Percentiles rank a stretch among this genome's conserved stretches.
These are phyloP conservation scores for Aphanomyces invadans DNA, from an alignment of 352 stramenopile genomes.

Conservation along the genomic window DNA sequence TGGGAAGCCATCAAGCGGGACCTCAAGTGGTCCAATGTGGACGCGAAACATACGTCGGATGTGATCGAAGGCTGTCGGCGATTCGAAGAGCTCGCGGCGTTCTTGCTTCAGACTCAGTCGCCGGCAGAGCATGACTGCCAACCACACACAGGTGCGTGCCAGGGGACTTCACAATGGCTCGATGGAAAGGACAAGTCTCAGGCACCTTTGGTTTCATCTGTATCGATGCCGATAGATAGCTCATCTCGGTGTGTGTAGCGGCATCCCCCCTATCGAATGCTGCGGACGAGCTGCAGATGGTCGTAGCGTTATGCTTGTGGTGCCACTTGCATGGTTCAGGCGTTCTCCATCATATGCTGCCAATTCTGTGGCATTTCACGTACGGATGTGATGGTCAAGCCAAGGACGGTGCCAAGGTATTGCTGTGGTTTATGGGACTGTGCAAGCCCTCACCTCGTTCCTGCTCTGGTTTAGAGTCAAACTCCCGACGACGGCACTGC, in stretches of 20 bases:
- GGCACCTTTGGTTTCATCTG: too few species aligned
- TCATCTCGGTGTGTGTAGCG: too few species aligned
- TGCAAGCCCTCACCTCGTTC: neutral
- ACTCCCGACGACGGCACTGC: too few species aligned
- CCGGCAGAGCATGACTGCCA: neutral
- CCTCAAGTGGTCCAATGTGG: constrained; percentile 25
- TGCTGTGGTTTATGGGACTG: too few species aligned
- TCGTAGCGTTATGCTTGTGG: neutral
- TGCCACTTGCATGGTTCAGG: neutral
- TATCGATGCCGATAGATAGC: too few species aligned
- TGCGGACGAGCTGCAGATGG: neutral
- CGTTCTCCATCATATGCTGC: neutral
- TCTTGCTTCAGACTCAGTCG: neutral
- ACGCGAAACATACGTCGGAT: neutral
- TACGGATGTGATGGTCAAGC: neutral
- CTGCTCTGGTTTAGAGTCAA: neutral
- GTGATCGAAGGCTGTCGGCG: neutral
- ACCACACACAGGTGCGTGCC: too few species aligned
- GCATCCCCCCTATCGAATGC: neutral
- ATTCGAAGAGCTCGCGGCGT: neutral
- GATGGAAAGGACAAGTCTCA: too few species aligned
- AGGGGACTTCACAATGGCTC: too few species aligned
- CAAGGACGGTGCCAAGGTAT: too few species aligned
- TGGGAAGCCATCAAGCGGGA: constrained; percentile 20
- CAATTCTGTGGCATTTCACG: neutral